Evolutionary conservation across 495 filamentous ascomycete genomes (phyloP), one percentile per base, ranked within the genome.

Genomic region (Penicillium manginii): DNA sequence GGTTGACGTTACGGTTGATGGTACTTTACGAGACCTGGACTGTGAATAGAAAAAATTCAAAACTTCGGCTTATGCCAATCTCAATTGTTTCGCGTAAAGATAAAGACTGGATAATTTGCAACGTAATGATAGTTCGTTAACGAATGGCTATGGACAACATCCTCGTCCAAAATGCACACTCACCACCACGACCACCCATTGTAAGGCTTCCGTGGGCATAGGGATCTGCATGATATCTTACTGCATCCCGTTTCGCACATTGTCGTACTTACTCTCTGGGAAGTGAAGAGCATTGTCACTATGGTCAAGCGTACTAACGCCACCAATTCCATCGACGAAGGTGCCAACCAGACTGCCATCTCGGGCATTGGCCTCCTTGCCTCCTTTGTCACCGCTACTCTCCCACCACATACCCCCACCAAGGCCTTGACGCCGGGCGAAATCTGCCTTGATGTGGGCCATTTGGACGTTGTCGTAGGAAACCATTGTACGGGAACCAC

Each of bases 321-420:
- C 78, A 48, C 79, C 82, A n/a, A 84, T 68, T 0, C 64, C 64
- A 26, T 82, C 78, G 15, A 86, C 83, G 60, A 81, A 78, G 9
- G 80, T 84, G 21, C 77, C 78, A 43, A 93, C 84, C 73, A 93
- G 67, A 66, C 88, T 89, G 37, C 78, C 79, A 4, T 77, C 74
- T 1, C 80, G 84, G 2, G 67, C 69, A 51, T 69, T 66, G 17
- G 70, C 77, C 26, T 62, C 58, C 65, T 61, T 73, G 5, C 74
- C 76, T 33, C 74, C 78, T 67, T 82, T 87, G 67, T 97, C 93
- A 50, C 86, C 89, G 66, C 87, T 91, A 33, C 85, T 87, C 76
- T 97, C 93, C 94, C 93, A 98, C 84, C 91, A 98, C 86, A 97
- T 96, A 0, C 84, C 89, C 14, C 94, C 93, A 22, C 90, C 93